Evolutionary conservation across 495 filamentous ascomycete species (phyloP).

Genomic region (Daldinia vernicosa): DNA sequence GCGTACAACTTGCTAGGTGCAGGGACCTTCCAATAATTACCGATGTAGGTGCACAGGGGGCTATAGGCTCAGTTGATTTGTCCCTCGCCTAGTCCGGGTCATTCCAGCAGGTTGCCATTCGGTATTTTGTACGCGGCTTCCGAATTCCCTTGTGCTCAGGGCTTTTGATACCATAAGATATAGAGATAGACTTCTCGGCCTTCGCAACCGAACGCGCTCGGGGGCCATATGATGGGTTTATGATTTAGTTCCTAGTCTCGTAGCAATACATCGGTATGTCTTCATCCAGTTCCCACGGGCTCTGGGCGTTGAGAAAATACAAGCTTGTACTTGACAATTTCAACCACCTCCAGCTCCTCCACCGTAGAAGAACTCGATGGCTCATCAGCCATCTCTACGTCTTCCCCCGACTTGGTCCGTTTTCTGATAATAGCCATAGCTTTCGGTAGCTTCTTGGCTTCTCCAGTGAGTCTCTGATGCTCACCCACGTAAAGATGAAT

Average conservation of each 20-base stretch:
- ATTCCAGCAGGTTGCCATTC: neutral
- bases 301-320: conserved; percentile 88
- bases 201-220: neutral
- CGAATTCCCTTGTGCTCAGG: neutral
- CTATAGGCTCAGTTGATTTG: neutral
- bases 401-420: conserved; percentile 45
- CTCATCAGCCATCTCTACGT: conserved; percentile 36
- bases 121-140: neutral
- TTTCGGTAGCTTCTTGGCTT: conserved; percentile 83
- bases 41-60: neutral
- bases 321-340: conserved; percentile 89
- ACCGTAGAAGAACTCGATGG: conserved; percentile 25
- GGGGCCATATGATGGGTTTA: no score
- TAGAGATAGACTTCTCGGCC: neutral
- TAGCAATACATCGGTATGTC: neutral
- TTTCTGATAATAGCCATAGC: conserved; percentile 80
- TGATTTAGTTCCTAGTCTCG: neutral
- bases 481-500: conserved; percentile 88
- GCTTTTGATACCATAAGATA: neutral
- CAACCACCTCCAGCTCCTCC: conserved; percentile 70
- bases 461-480: conserved; percentile 89
- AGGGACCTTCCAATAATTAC: neutral
- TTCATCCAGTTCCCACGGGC: conserved; percentile 67
- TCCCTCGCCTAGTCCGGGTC: neutral
- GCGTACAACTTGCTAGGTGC: neutral